These are phyloP conservation scores for Rhynchosporium agropyri DNA, from an alignment of 2,329 filamentous ascomycete genomes.

Conservation along the genomic window DNA sequence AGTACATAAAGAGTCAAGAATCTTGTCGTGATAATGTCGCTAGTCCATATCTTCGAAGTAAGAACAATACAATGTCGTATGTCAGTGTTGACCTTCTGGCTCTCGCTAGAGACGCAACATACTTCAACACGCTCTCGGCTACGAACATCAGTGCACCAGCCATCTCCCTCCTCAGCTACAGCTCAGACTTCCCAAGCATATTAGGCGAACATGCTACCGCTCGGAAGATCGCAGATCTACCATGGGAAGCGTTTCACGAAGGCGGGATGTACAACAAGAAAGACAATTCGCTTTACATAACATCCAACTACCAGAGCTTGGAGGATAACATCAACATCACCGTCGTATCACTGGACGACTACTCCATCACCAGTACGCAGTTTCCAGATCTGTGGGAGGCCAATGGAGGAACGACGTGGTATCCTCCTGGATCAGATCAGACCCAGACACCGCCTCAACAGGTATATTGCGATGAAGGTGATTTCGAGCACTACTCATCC, in stretches of 20 bases:
- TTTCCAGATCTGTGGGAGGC: constrained; percentile 16
- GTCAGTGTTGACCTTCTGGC: constrained; percentile 17
- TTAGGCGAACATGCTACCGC: constrained; percentile 15
- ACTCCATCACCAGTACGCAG: constrained; percentile 15
- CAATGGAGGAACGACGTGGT: constrained; percentile 16
- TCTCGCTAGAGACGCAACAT: constrained; percentile 19
- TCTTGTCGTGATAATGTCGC: neutral
- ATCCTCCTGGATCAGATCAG: constrained; percentile 17
- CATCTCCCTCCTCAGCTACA: constrained; percentile 17
- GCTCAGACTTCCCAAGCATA: constrained; percentile 4
- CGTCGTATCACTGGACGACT: constrained; percentile 17
- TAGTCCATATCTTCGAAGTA: neutral
- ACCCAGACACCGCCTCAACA: constrained; percentile 17
- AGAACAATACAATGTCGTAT: constrained; percentile 7
- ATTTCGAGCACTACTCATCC: constrained; percentile 16
- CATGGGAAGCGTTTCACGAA: constrained; percentile 20
- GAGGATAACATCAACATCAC: constrained; percentile 19
- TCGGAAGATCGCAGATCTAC: constrained; percentile 18
- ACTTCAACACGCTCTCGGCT: constrained; percentile 13
- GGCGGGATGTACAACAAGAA: constrained; percentile 20
- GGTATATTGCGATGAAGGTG: constrained; percentile 17
- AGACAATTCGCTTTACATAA: constrained; percentile 18
- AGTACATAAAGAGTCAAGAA: no score
- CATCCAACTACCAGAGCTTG: constrained; percentile 14
- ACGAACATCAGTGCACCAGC: constrained; percentile 12